Base-by-base conservation (phyloP, 345 rosid genomes). In the Kandelia obovata region DNA sequence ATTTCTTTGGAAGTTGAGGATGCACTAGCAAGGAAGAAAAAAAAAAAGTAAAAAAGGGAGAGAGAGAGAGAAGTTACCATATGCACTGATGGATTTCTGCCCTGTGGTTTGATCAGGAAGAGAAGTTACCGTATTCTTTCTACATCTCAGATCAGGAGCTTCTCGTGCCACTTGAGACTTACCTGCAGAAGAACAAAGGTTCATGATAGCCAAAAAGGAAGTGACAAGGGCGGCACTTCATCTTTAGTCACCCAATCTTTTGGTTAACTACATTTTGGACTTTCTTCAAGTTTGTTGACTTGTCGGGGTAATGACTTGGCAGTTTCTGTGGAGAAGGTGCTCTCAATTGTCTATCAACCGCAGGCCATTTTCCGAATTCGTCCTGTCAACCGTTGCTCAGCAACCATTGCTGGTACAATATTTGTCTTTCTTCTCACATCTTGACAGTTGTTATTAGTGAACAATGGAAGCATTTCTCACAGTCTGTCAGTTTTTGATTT, bases 261-360 rank as follows among this genome's bases (percentile, higher is more conserved):
- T 72, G 43, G 7, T 43, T 35, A 15, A 3, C 16, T 43, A 43
- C 20, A 13, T 17, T 30, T 37, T 30, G 65, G 10, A 20, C 39
- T 69, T n/a, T 28, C 37, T 5, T 70, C 52, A 70, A 53, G 26
- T 52, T 63, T 47, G 16, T 21, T 71, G 13, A n/a, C 27, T 70
- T 58, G 1, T 23, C 65, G 23, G 27, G 61, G 61, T 69, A 17
- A 47, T 17, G 32, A 75, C 34, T 34, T 72, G 80, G 73, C 93
- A 95, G 98, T 92, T 71, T 90, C 97, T 55, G 96, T 95, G 83
- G 97, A 92, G 90, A 92, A 86, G 88, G 93, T 88, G 7, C 82
- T 92, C 66, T 71, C 91, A 0, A 96, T 96, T 47, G 92, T 96
- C 66, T 96, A 89, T 88, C 99, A 96, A 73, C 97, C 91, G 19